phyloP scores from a whole-genome alignment of 257 asterid genomes.

The Solanum sejunctum region DNA sequence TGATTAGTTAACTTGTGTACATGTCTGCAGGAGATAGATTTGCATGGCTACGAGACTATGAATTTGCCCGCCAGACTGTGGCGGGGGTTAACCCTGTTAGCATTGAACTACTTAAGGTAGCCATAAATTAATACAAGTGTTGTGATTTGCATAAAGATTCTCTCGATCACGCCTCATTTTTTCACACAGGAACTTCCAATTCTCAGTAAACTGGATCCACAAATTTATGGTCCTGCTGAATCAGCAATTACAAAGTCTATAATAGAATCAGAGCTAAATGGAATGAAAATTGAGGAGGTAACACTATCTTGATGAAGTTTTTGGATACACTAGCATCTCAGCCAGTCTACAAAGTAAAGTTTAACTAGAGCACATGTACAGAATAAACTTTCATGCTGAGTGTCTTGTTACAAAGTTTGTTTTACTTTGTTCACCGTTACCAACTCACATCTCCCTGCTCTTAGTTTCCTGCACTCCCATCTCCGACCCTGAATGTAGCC shows the following conservation, averaged over 20 bases:
- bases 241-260: constrained; percentile 47
- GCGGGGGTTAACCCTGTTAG: constrained; percentile 9
- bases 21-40: neutral
- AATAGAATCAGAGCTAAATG: constrained; percentile 46
- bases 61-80: constrained; percentile 12
- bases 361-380: too few species aligned
- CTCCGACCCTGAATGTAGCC: neutral
- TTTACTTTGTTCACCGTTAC: neutral
- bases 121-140: neutral
- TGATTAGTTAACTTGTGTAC: neutral
- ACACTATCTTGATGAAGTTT: neutral
- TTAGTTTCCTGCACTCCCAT: neutral
- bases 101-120: constrained; percentile 9
- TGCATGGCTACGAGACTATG: constrained; percentile 5
- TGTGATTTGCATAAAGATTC: neutral
- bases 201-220: constrained; percentile 21
- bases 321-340: neutral
- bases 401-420: neutral
- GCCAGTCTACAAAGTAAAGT: neutral
- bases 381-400: neutral
- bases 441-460: neutral
- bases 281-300: constrained; percentile 59
- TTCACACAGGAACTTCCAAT: constrained; percentile 10
- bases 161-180: neutral
- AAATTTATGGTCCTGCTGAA: constrained; percentile 6